Conservation (phyloP, 2,329 filamentous ascomycete species). For the Epichloe typhina region DNA sequence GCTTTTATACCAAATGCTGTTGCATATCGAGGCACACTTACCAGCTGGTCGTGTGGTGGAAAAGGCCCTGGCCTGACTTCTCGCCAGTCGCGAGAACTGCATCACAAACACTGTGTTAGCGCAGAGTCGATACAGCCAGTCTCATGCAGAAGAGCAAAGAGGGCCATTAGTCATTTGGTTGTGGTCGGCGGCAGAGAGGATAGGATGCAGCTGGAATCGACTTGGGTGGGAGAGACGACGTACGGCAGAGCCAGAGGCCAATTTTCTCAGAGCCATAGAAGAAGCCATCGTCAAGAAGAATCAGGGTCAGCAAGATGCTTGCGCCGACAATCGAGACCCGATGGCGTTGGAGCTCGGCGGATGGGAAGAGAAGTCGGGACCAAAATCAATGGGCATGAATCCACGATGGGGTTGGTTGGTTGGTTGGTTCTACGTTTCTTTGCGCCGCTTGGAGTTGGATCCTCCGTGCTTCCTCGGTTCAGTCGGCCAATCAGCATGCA, state of each 20-base stretch:
- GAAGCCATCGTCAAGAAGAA: conserved; percentile 38
- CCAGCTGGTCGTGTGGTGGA: conserved; percentile 73
- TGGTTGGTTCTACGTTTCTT: conserved; percentile 11
- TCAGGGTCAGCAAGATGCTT: conserved; percentile 20
- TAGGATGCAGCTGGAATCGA: not conserved
- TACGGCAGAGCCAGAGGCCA: conserved; percentile 43
- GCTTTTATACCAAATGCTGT: not conserved
- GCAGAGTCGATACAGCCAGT: not conserved
- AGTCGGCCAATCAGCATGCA: conserved; percentile 19
- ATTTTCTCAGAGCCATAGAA: conserved; percentile 40
- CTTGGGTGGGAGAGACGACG: conserved; percentile 18
- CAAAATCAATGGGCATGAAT: conserved; percentile 6
- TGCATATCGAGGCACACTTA: conserved; percentile 27
- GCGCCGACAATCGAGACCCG: conserved; percentile 10
- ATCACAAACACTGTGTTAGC: not conserved
- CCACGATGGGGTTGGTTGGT: not conserved
- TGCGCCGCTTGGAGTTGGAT: conserved; percentile 8
- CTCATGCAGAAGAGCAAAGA: not conserved
- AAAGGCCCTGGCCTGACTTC: conserved; percentile 62
- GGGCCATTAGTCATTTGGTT: not conserved
- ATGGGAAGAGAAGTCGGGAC: not conserved
- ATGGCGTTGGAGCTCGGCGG: conserved; percentile 1
- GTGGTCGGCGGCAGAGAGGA: not conserved
- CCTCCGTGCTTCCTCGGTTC: conserved; percentile 20
- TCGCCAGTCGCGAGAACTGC: conserved; percentile 51